These are phyloP conservation scores for Omphalotus guepiniiformis DNA, from an alignment of 768 basidiomycete species.

Conservation along the genomic window DNA sequence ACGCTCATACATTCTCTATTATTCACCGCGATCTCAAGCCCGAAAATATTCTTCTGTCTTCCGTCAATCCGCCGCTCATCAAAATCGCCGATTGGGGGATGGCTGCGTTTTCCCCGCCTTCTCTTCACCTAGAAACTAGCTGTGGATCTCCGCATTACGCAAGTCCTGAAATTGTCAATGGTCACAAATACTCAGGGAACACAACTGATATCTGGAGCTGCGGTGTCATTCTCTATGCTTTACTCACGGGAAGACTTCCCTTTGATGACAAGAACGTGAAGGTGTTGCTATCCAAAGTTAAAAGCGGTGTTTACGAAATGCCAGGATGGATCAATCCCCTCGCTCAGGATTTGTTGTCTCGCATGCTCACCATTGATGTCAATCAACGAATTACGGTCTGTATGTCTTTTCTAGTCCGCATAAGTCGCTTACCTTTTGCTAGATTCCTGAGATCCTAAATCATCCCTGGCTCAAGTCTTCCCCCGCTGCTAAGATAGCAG, in stretches of 20 bases:
- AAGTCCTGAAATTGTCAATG: slow-evolving; percentile 93
- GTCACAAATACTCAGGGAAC: slow-evolving; percentile 82
- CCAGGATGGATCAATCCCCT: slow-evolving; percentile 77
- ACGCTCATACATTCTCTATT: slow-evolving; percentile 96
- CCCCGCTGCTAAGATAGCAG: slow-evolving; percentile 23
- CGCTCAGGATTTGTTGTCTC: slow-evolving; percentile 76
- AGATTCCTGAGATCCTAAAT: slow-evolving; percentile 83
- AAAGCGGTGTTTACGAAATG: slow-evolving; percentile 79
- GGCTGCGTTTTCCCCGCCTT: slow-evolving; percentile 91
- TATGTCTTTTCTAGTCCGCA: slow-evolving; percentile 3
- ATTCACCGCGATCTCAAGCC: slow-evolving; percentile 98
- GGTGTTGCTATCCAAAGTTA: slow-evolving; percentile 79
- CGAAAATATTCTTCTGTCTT: slow-evolving; percentile 92
- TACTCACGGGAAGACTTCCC: slow-evolving; percentile 86
- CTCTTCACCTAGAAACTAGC: slow-evolving; percentile 84
- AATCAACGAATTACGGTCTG: slow-evolving; percentile 74
- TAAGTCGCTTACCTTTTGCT: slow-evolving; percentile 3
- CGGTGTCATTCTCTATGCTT: slow-evolving; percentile 88
- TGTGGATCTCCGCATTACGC: slow-evolving; percentile 98
- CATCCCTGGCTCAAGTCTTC: slow-evolving; percentile 77
- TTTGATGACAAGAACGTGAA: slow-evolving; percentile 90
- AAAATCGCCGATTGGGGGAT: slow-evolving; percentile 99
- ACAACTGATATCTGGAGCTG: slow-evolving; percentile 97
- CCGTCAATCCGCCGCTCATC: slow-evolving; percentile 73
- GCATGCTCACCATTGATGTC: slow-evolving; percentile 89